Evolutionary conservation across 345 rosid genomes (phyloP).

Genomic region (Citrus sp.): DNA sequence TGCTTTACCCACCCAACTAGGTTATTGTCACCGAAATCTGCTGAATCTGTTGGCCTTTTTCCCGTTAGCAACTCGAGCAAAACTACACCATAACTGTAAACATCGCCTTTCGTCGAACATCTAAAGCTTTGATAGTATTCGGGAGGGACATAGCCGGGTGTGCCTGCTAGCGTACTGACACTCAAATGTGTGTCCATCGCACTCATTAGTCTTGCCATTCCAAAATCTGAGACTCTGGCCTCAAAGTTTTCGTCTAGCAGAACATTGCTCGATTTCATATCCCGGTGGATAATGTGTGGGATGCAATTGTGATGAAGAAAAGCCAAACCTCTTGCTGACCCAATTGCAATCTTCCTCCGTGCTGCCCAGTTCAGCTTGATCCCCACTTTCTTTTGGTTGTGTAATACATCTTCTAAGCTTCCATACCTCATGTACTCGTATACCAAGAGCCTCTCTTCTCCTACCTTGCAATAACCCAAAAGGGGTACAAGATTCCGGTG

Average conservation of each 20-base stretch:
- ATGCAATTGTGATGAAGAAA: slow-evolving; percentile 89
- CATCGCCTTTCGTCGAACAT: slow-evolving; percentile 91
- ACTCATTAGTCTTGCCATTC: slow-evolving; percentile 93
- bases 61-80: slow-evolving; percentile 88
- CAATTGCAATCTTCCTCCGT: slow-evolving; percentile 79
- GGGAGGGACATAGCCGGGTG: slow-evolving; percentile 97
- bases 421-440: slow-evolving; percentile 95
- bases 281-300: slow-evolving; percentile 92
- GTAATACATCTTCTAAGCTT: slow-evolving; percentile 91
- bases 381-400: slow-evolving; percentile 59
- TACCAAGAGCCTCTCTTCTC: slow-evolving; percentile 89
- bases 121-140: slow-evolving; percentile 93
- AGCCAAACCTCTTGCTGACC: slow-evolving; percentile 87
- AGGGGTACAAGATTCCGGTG: slow-evolving; percentile 91
- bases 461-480: slow-evolving; percentile 86
- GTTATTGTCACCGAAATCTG: slow-evolving; percentile 95
- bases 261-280: slow-evolving; percentile 98
- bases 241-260: slow-evolving; percentile 81
- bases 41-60: slow-evolving; percentile 85
- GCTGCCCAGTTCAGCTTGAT: slow-evolving; percentile 77
- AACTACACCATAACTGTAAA: slow-evolving; percentile 93
- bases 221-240: slow-evolving; percentile 94
- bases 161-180: slow-evolving; percentile 96
- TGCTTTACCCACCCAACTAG: slow-evolving; percentile 98
- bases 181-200: slow-evolving; percentile 92